Evolutionary conservation across 139 green algal species (phyloP).

Genomic region (Tetradesmus lagerheimii): DNA sequence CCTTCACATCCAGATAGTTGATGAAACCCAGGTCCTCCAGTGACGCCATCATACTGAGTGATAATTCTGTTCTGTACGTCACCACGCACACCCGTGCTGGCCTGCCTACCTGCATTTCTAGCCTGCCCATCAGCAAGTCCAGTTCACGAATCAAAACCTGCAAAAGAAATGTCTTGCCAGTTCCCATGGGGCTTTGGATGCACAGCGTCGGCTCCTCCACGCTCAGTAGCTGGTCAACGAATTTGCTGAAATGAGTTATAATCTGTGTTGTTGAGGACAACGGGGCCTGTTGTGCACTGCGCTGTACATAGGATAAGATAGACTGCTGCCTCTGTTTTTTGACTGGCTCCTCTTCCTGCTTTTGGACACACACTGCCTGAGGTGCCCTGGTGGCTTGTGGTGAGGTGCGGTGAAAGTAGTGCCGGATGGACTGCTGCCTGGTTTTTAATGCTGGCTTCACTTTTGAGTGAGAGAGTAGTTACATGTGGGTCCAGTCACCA

Average conservation of each 20-base stretch:
- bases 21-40: background rate
- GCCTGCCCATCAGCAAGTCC: background rate
- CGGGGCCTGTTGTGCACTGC: too few relatives aligned
- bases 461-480: too few relatives aligned
- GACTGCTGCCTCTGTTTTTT: too few relatives aligned
- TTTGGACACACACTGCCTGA: too few relatives aligned
- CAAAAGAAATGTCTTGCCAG: background rate
- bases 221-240: background rate
- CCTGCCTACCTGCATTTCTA: background rate
- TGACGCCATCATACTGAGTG: background rate
- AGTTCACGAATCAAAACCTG: background rate
- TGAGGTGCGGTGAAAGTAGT: too few relatives aligned
- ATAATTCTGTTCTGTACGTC: background rate
- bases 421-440: too few relatives aligned
- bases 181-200: background rate
- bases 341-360: too few relatives aligned
- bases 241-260: background rate
- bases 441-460: too few relatives aligned
- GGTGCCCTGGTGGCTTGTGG: too few relatives aligned
- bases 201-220: background rate
- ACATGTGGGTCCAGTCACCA: too few relatives aligned
- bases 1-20: constrained; percentile 3
- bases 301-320: too few relatives aligned
- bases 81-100: background rate
- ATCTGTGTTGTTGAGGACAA: too few relatives aligned